Conservation (phyloP, 331 rosid species). For the Cucumis variabilis region DNA sequence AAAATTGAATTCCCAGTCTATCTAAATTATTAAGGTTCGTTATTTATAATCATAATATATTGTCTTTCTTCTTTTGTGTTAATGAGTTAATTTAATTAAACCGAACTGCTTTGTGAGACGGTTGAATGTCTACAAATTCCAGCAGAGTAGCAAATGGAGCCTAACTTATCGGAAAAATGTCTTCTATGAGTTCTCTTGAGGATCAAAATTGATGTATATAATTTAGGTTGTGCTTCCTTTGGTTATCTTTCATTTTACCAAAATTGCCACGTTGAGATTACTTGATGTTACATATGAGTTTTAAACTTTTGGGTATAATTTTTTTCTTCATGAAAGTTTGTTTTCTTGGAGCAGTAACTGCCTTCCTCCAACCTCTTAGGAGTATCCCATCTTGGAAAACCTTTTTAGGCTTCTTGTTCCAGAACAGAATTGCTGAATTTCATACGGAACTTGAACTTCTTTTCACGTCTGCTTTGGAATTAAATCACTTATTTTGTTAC, state of each 20-base stretch:
- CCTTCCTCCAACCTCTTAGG: constrained; percentile 85
- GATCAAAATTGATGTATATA: not conserved
- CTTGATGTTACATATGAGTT: not conserved
- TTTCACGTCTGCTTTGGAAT: constrained; percentile 87
- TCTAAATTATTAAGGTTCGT: no score
- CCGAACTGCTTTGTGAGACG: not conserved
- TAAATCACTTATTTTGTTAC: no score
- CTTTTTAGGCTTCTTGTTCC: constrained; percentile 94
- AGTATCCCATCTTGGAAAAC: constrained; percentile 92
- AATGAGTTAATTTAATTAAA: not conserved
- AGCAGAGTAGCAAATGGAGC: not conserved
- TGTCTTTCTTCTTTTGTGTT: not conserved
- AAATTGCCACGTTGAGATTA: not conserved
- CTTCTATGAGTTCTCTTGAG: constrained; percentile 8
- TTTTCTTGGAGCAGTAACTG: constrained; percentile 61
- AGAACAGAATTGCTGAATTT: constrained; percentile 97
- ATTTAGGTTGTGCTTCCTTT: constrained; percentile 1
- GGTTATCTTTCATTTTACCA: not conserved
- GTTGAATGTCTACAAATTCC: not conserved
- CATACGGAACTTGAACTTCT: constrained; percentile 96
- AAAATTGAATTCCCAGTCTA: not conserved
- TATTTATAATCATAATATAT: not conserved
- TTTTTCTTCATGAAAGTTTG: not conserved
- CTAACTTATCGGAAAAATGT: not conserved
- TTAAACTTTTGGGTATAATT: not conserved